phyloP scores from a whole-genome alignment of 306 rosid genomes.

The Sicyos edulis region DNA sequence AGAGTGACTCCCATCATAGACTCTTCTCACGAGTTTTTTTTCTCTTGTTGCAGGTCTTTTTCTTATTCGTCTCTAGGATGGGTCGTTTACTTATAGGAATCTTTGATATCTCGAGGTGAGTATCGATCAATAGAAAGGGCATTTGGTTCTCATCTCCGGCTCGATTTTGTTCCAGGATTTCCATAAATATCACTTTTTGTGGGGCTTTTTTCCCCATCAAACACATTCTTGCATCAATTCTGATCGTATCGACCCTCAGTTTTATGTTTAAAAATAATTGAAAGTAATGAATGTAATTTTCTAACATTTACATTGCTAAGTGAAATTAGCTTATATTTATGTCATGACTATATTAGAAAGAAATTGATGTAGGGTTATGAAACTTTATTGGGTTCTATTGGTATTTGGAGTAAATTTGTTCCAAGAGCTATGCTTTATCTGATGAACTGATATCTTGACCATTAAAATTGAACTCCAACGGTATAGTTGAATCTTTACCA shows the following conservation, averaged over 20 bases:
- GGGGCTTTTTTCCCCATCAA: not conserved
- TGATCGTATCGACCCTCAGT: not conserved
- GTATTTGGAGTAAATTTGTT: no score
- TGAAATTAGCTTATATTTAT: not conserved
- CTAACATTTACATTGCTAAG: not conserved
- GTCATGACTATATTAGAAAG: not conserved
- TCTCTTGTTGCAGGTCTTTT: not conserved
- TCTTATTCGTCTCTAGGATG: not conserved
- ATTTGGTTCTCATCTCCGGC: not conserved
- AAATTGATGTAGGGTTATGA: not conserved
- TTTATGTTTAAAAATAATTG: not conserved
- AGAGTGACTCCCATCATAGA: no score
- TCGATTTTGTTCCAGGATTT: not conserved
- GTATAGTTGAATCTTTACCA: no score
- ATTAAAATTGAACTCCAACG: no score
- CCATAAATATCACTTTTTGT: not conserved
- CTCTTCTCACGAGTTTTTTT: not conserved
- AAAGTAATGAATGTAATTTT: not conserved
- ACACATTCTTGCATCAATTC: not conserved
- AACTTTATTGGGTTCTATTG: not conserved
- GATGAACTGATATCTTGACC: not conserved
- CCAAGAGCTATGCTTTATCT: no score
- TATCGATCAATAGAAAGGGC: not conserved
- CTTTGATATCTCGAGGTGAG: conserved; percentile 1
- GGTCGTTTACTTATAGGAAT: not conserved